A percentile compares a stretch with the other conserved stretches of the same genome.
phyloP scores from a whole-genome alignment of 768 basidiomycete genomes.

The Russula brevipes region DNA sequence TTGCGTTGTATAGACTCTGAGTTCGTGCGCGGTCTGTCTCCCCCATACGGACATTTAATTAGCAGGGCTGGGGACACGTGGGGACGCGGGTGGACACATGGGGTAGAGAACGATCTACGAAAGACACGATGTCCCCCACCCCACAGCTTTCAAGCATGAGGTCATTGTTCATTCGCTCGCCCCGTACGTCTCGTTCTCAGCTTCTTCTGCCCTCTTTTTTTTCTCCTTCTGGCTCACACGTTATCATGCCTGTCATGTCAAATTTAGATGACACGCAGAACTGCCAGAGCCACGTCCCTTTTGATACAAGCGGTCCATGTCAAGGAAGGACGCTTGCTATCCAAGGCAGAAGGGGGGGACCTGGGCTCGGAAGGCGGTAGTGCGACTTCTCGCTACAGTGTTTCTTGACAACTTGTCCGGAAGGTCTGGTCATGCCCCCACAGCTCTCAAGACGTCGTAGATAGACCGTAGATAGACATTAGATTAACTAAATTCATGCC shows the following conservation, averaged over 20 bases:
- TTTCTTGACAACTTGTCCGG: not conserved
- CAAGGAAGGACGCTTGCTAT: not conserved
- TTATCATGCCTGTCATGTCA: not conserved
- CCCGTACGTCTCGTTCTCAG: not conserved
- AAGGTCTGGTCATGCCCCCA: not conserved
- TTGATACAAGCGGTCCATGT: not conserved
- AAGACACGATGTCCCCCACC: no score
- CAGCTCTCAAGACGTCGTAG: not conserved
- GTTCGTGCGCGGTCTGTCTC: no score
- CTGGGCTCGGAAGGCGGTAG: not conserved
- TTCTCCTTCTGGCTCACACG: not conserved
- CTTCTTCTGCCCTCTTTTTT: not conserved
- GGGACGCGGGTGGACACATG: not conserved
- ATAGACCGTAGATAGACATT: constrained; percentile 14
- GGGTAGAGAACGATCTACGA: not conserved
- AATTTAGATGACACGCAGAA: not conserved
- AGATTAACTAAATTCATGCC: constrained; percentile 10
- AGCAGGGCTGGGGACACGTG: not conserved
- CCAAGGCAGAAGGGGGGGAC: not conserved
- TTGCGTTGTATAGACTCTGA: not conserved
- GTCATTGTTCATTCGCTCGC: no score
- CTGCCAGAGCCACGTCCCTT: no score
- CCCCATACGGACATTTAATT: no score
- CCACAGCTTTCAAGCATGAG: no score
- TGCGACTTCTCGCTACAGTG: not conserved